Percentiles rank a stretch among this genome's conserved stretches.
phyloP scores from a whole-genome alignment of 163 green algal species.

The Smithsoniella earleae region DNA sequence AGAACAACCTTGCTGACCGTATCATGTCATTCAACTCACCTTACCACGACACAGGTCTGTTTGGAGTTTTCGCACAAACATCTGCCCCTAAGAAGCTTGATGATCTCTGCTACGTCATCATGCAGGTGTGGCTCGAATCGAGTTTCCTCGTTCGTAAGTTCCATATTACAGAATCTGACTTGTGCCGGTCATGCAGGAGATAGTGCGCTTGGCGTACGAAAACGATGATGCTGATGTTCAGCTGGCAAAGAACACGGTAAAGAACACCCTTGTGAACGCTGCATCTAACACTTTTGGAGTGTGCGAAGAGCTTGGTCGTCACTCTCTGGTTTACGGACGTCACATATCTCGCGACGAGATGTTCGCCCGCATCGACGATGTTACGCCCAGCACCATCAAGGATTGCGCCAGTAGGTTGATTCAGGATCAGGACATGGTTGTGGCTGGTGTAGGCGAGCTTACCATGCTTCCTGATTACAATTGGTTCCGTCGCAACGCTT shows the following conservation, averaged over 20 bases:
- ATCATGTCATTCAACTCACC: conserved; percentile 99
- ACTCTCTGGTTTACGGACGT: conserved; percentile 89
- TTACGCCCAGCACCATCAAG: conserved; percentile 77
- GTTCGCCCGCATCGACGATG: conserved; percentile 95
- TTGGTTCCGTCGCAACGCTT: conserved; percentile 87
- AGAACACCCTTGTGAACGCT: conserved; percentile 7
- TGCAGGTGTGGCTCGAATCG: conserved; percentile 41
- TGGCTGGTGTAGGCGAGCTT: conserved; percentile 80
- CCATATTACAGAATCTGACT: too few species aligned
- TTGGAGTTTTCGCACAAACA: conserved; percentile 78
- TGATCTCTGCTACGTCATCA: conserved; percentile 71
- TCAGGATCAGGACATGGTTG: conserved; percentile 87
- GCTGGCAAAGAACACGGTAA: conserved; percentile 28
- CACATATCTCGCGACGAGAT: conserved; percentile 91
- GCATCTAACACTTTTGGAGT: conserved; percentile 24
- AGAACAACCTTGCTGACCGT: conserved; percentile 72
- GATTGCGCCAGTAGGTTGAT: conserved; percentile 88
- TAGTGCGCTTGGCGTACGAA: conserved; percentile 1
- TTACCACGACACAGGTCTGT: conserved; percentile 96
- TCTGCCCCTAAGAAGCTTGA: conserved; percentile 41
- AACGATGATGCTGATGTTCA: background rate
- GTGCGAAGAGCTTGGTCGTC: conserved; percentile 79
- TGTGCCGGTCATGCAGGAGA: conserved; percentile 24
- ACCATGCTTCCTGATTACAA: conserved; percentile 92
- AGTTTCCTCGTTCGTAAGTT: too few species aligned